Base-by-base conservation (phyloP, 2,329 filamentous ascomycete genomes). In the Chaetomiaceae sp. region DNA sequence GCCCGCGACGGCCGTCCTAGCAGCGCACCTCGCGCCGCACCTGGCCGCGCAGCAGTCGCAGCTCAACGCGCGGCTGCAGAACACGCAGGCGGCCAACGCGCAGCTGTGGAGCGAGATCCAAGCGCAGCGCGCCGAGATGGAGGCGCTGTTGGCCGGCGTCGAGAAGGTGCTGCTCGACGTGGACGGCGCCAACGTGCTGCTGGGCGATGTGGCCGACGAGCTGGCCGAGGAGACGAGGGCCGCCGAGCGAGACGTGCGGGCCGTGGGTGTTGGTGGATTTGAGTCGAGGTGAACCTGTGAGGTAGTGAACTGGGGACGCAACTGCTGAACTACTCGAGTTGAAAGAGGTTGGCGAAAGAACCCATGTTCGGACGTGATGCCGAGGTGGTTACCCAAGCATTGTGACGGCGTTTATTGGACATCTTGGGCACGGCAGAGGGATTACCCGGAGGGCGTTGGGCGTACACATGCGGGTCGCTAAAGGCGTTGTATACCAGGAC, bases 11-110 rank as follows among this genome's bases (percentile, higher is more conserved):
- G 62, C 68, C 3, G 66, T 83, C 32, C 65, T 81, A 18, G 62
- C 68, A 14, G 78, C 78, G 2, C 79, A 83, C 60, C 65, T 81
- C 19, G 61, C 67, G 6, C 75, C 77, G 1, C 68, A 75, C 42
- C 69, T 81, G 4, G 66, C 68, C 3, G 63, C 70, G 14, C 76
- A 81, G 58, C 73, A 74, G 45, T 72, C 71, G 2, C 72, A 74
- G 55, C 72, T 83, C 50, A 78, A 78, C 58, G 76, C 76, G 8
- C 68, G 67, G 38, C 65, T 83, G 27, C 74, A 77, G 57, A 78
- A 75, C 18, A 70, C 69, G 35, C 76, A 81, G 59, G 68, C 71
- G 14, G 70, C 75, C 56, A 84, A 84, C 59, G 72, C 74, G 12
- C 66, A 63, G 6, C 64, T 82, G 15, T 74, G 71, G 48, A 69